Conservation (phyloP, 148 eudicot species). For the Heliosperma pusillum region DNA sequence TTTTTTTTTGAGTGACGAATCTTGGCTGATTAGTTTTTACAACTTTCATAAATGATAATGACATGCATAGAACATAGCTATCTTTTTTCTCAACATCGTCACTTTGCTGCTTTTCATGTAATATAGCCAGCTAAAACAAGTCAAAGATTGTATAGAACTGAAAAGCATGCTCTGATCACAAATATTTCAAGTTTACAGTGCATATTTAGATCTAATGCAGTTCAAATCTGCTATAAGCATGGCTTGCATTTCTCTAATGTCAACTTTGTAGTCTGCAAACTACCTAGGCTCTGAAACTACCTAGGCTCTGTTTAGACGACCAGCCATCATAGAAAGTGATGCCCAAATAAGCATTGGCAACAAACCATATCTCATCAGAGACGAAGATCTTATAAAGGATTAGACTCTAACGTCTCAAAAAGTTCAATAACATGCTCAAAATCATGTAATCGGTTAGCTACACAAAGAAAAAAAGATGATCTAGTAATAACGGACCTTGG, state of each 20-base stretch:
- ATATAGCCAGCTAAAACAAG: conserved; percentile 1
- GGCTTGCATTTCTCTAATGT: neutral
- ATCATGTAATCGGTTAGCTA: neutral
- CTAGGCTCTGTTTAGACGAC: too few species aligned
- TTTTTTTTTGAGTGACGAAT: neutral
- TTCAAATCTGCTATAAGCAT: neutral
- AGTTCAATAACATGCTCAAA: neutral
- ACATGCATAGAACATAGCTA: neutral
- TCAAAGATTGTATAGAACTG: neutral
- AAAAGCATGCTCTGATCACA: neutral
- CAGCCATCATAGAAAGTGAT: neutral
- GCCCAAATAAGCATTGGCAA: neutral
- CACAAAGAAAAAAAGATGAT: conserved; percentile 7
- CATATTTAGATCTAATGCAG: neutral
- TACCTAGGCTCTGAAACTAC: neutral
- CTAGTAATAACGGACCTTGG: conserved; percentile 47
- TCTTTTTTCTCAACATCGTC: neutral
- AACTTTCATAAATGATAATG: neutral
- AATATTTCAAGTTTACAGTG: neutral
- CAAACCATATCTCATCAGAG: neutral
- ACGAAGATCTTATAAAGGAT: neutral
- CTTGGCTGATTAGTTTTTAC: neutral
- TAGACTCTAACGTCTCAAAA: neutral
- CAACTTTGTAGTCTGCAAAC: neutral
- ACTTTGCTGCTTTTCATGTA: neutral